These are phyloP conservation scores for Aspergillus campestris DNA, from an alignment of 495 filamentous ascomycete species.

Conservation along the genomic window DNA sequence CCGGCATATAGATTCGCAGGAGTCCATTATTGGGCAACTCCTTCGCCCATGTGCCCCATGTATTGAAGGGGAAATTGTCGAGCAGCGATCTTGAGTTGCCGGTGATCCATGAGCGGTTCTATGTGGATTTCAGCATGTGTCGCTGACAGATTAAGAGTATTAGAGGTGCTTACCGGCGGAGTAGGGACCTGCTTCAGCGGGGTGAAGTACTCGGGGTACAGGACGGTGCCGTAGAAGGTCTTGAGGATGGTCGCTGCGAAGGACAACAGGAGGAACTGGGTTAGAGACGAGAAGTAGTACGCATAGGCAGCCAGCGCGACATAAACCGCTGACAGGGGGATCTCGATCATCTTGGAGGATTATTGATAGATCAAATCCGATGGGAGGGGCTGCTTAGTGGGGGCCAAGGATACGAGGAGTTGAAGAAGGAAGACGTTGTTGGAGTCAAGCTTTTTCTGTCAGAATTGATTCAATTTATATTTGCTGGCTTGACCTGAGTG, in stretches of 20 bases:
- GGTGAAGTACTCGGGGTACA: conserved; percentile 69
- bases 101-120: conserved; percentile 30
- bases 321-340: conserved; percentile 14
- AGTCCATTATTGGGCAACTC: conserved; percentile 71
- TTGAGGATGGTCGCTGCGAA: conserved; percentile 16
- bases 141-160: background rate
- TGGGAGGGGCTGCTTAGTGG: too few relatives aligned
- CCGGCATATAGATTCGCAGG: conserved; percentile 57
- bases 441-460: too few relatives aligned
- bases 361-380: too few relatives aligned
- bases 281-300: conserved; percentile 19
- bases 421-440: too few relatives aligned
- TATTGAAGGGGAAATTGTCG: conserved; percentile 43
- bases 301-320: conserved; percentile 22
- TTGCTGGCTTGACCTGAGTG: too few relatives aligned
- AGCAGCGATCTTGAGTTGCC: conserved; percentile 22
- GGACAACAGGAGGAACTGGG: conserved; percentile 16
- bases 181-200: conserved; percentile 58
- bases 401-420: too few relatives aligned
- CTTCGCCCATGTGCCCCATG: conserved; percentile 54
- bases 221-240: conserved; percentile 41
- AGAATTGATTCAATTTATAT: too few relatives aligned
- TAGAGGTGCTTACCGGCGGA: conserved; percentile 38
- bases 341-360: conserved; percentile 2
- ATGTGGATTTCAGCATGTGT: background rate